Conservation (phyloP, 257 asterid species). For the Fraxinus pennsylvanica region DNA sequence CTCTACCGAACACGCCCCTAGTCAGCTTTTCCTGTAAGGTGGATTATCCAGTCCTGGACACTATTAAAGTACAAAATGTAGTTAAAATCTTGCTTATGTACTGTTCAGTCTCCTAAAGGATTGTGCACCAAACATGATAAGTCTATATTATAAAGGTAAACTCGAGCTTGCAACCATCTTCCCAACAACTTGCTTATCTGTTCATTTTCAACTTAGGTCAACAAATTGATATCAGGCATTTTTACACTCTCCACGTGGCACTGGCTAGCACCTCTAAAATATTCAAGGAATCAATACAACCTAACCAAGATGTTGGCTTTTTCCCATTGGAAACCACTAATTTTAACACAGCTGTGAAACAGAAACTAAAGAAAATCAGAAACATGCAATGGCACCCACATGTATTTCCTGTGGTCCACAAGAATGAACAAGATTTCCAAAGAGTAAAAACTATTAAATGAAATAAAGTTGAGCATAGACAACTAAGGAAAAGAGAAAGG, state of each 20-base stretch:
- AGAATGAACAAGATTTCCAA: background rate
- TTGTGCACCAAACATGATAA: background rate
- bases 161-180: background rate
- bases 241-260: background rate
- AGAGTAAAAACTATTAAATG: background rate
- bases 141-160: background rate
- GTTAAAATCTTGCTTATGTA: background rate
- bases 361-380: background rate
- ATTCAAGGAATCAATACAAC: background rate
- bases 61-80: background rate
- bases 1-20: too few species aligned
- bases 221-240: background rate
- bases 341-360: background rate
- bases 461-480: background rate
- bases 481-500: background rate
- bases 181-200: background rate
- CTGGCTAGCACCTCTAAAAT: background rate
- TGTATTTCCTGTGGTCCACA: slow-evolving; percentile 8
- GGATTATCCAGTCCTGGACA: background rate
- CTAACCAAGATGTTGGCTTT: background rate
- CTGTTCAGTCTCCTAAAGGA: background rate
- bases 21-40: background rate
- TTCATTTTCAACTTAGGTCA: background rate
- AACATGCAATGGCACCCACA: background rate
- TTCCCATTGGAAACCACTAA: background rate